Conservation (phyloP, 768 basidiomycete species). For the Lactarius tabidus region DNA sequence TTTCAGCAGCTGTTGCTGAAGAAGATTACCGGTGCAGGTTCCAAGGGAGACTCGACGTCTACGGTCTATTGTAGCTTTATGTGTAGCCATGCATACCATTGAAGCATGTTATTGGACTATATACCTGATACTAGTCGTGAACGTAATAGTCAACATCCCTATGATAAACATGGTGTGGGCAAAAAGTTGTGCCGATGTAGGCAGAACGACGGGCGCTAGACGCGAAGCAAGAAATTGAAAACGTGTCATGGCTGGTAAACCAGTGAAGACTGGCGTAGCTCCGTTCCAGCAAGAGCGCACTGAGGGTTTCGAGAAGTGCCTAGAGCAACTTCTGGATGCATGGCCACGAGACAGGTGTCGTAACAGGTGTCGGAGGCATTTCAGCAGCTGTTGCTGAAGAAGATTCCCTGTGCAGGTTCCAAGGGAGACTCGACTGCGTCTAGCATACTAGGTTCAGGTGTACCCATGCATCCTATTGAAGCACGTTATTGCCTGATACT, state of each 20-base stretch:
- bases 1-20: slow-evolving; percentile 25
- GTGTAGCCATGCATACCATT: no score
- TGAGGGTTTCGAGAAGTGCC: slow-evolving; percentile 82
- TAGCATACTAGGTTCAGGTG: no score
- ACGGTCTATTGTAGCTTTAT: no score
- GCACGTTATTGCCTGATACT: no score
- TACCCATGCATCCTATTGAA: background rate
- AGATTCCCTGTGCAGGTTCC: slow-evolving; percentile 13
- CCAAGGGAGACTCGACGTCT: slow-evolving; percentile 8
- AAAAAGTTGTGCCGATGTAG: slow-evolving; percentile 43
- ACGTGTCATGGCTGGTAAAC: slow-evolving; percentile 81
- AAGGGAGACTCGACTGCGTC: slow-evolving; percentile 5
- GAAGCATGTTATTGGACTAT: no score
- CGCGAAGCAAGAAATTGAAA: slow-evolving; percentile 83
- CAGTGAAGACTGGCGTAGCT: slow-evolving; percentile 82
- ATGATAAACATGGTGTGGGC: no score
- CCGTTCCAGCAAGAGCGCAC: slow-evolving; percentile 92
- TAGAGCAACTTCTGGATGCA: slow-evolving; percentile 82
- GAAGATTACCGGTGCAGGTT: slow-evolving; percentile 19
- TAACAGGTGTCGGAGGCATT: slow-evolving; percentile 28
- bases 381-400: slow-evolving; percentile 25
- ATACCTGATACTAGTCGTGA: no score
- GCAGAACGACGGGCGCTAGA: slow-evolving; percentile 79
- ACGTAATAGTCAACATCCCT: no score
- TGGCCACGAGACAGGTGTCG: slow-evolving; percentile 78